Evolutionary conservation across 495 filamentous ascomycete genomes (phyloP), one percentile per base, ranked within the genome.

Genomic region (Neurospora intermedia): DNA sequence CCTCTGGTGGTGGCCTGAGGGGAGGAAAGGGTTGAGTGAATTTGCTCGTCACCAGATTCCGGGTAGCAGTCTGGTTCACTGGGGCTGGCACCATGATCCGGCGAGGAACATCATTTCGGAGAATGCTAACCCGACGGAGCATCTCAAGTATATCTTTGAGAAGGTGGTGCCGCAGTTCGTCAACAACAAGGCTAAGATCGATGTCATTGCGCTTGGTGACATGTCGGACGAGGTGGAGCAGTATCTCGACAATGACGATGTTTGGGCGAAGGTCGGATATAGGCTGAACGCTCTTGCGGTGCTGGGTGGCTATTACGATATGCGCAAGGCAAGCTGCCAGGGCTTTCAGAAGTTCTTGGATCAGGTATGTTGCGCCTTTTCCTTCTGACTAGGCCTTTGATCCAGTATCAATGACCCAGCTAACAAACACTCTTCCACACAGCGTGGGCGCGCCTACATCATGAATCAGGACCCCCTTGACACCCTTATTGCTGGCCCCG

Each of bases 141-240:
- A 97, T 79, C 82, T 93, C 4, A 70, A 79, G 15, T 87, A 85
- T 69, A 84, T 95, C 7, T 92, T 96, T 72, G 84, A 90, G 35
- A 73, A 87, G 11, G 84, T 93, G 1, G 73, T 93, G 35, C 81
- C 81, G 5, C 77, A 84, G 2, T 74, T 87, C 23, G 80, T 88
- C 3, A 74, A 78, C 0, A 59, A 81, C 2, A 74, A 81, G 69
- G 87, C 85, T 2, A 84, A 83, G 69, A 79, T 97, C 38, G 86
- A 93, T 78, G 78, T 96, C 31, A 85, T 96, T 69, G 91, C 86
- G 6, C 72, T 91, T 18, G 87, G 87, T 0, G 88, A 91, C 43
- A 86, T 87, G 15, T 87, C 87, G 1, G 77, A 85, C 18, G 80
- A 80, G 38, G 87, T 86, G 0, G 81, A 90, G 16, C 46, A 77